Percentiles rank a stretch among this genome's conserved stretches.
Conservation (phyloP, 2,329 filamentous ascomycete species). For the Claviceps sp. region DNA sequence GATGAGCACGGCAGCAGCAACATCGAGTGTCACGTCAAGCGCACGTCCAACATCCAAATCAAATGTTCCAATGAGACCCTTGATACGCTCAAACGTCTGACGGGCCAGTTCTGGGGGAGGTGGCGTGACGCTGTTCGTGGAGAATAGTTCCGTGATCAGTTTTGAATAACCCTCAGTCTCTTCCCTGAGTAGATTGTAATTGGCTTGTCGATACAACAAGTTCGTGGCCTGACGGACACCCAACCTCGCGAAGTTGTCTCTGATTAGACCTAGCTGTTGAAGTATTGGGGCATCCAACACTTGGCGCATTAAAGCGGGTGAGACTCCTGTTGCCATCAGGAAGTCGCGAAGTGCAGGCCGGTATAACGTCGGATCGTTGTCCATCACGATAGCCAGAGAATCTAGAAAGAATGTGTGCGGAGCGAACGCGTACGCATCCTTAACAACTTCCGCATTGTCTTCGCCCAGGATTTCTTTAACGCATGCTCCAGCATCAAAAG, state of each 20-base stretch:
- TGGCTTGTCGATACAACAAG: constrained; percentile 84
- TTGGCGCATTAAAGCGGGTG: constrained; percentile 59
- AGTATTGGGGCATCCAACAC: constrained; percentile 71
- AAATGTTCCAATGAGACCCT: constrained; percentile 90
- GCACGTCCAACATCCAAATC: constrained; percentile 92
- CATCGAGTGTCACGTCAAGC: constrained; percentile 85
- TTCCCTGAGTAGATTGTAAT: constrained; percentile 90
- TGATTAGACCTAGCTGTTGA: constrained; percentile 63
- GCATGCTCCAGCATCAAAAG: constrained; percentile 55
- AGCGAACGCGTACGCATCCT: constrained; percentile 41
- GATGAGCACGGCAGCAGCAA: constrained; percentile 85
- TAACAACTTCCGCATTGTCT: constrained; percentile 35
- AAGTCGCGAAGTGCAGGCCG: constrained; percentile 48
- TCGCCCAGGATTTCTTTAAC: constrained; percentile 61
- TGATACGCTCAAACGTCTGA: constrained; percentile 81
- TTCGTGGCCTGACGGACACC: constrained; percentile 87
- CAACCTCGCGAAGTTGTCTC: constrained; percentile 71
- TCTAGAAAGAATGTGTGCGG: constrained; percentile 66
- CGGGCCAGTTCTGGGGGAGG: constrained; percentile 65
- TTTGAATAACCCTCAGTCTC: constrained; percentile 97
- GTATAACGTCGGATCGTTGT: constrained; percentile 45
- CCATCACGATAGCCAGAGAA: constrained; percentile 64
- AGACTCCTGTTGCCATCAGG: constrained; percentile 58
- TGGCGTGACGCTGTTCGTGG: constrained; percentile 61
- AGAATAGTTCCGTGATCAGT: constrained; percentile 88